A percentile compares a stretch with the other conserved stretches of the same genome.
Evolutionary conservation across 768 basidiomycete genomes (phyloP).

Genomic region (Brasilioporus rufonigricans): DNA sequence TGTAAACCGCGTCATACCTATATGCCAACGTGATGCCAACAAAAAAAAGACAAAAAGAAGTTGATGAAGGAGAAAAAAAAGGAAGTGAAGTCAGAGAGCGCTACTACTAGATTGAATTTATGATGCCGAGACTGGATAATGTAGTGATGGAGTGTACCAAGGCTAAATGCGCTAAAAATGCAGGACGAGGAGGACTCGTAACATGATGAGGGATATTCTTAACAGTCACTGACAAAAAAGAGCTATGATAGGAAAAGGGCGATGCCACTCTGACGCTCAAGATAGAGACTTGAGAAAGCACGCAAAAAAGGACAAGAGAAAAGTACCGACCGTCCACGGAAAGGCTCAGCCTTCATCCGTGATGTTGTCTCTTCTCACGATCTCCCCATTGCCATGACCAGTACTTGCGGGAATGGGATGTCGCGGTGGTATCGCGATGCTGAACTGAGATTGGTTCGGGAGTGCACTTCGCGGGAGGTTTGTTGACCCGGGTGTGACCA

Average conservation of each 20-base stretch:
- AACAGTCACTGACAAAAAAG: constrained; percentile 11
- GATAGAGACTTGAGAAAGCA: background rate
- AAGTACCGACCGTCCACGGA: constrained; percentile 16
- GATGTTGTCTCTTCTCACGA: constrained; percentile 9
- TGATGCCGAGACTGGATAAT: constrained; percentile 26
- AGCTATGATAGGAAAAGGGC: background rate
- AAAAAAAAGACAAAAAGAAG: constrained; percentile 1
- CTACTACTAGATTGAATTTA: constrained; percentile 28
- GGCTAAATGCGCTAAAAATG: constrained; percentile 23
- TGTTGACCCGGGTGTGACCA: constrained; percentile 25
- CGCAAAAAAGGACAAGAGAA: background rate
- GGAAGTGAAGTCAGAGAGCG: no score
- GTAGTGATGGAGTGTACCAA: constrained; percentile 15
- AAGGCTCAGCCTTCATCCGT: constrained; percentile 34
- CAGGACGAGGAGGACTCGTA: constrained; percentile 4
- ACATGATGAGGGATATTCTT: constrained; percentile 15
- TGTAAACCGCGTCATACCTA: constrained; percentile 11
- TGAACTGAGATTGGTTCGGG: constrained; percentile 46
- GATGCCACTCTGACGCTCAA: constrained; percentile 1
- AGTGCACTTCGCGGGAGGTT: constrained; percentile 54
- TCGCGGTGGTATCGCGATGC: constrained; percentile 35
- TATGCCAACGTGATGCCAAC: constrained; percentile 17
- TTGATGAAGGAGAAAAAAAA: background rate
- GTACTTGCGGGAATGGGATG: background rate
- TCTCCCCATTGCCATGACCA: constrained; percentile 17